Percentiles rank a stretch among this genome's conserved stretches.
Conservation (phyloP, 2,329 filamentous ascomycete species). For the Teratosphaeriaceae sp. region DNA sequence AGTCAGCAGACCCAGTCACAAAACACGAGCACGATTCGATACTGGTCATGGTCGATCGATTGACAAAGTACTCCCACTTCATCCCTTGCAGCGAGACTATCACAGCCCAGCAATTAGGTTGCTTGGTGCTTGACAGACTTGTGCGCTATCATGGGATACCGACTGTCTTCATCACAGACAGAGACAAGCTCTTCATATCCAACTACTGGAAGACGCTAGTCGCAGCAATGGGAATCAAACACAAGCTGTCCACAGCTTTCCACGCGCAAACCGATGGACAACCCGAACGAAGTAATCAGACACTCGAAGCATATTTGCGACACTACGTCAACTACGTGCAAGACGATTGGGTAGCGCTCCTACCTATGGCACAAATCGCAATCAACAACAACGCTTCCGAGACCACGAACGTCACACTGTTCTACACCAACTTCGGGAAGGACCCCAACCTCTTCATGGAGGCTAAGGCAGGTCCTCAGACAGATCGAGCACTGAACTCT, state of each 20-base stretch:
- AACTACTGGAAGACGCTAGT: constrained; percentile 17
- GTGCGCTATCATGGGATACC: constrained; percentile 15
- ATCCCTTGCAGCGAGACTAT: constrained; percentile 12
- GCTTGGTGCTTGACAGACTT: constrained; percentile 16
- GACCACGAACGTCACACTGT: neutral
- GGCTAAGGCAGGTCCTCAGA: constrained; percentile 8
- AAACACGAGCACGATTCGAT: constrained; percentile 12
- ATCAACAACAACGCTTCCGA: constrained; percentile 1
- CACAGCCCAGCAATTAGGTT: constrained; percentile 12
- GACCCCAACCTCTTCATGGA: neutral
- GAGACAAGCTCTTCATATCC: constrained; percentile 18
- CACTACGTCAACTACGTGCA: constrained; percentile 14
- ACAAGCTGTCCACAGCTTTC: neutral
- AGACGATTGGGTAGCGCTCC: constrained; percentile 17
- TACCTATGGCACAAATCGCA: constrained; percentile 14
- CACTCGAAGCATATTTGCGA: neutral
- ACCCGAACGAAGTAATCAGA: neutral
- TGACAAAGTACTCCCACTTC: constrained; percentile 15
- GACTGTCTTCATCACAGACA: constrained; percentile 16
- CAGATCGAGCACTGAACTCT: no score
- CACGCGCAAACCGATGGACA: neutral
- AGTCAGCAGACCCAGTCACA: constrained; percentile 4
- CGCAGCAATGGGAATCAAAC: constrained; percentile 9
- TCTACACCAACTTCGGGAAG: constrained; percentile 3
- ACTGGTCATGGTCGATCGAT: constrained; percentile 18